phyloP scores from a whole-genome alignment of 2,329 filamentous ascomycete species.

The Diaporthe citri region DNA sequence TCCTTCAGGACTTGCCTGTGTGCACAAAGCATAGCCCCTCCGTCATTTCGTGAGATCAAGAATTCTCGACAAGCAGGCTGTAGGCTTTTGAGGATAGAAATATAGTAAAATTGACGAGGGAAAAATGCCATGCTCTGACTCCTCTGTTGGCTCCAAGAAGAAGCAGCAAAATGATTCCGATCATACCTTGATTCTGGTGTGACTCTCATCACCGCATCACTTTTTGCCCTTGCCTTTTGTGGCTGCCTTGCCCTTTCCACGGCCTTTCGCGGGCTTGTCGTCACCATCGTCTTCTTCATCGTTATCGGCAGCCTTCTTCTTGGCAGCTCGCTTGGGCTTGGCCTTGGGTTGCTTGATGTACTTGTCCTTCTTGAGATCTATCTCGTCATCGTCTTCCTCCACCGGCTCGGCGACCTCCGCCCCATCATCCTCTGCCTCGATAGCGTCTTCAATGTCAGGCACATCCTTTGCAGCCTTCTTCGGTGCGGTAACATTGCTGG shows the following conservation, averaged over 20 bases:
- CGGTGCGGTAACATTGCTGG: conserved; percentile 79
- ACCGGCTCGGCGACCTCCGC: conserved; percentile 70
- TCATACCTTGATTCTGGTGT: conserved; percentile 19
- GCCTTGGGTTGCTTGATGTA: conserved; percentile 94
- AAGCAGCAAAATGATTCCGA: not conserved
- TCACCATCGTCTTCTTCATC: conserved; percentile 64
- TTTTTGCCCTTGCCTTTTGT: conserved; percentile 64
- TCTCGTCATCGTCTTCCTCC: conserved; percentile 80
- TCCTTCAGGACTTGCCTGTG: not conserved
- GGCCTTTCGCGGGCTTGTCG: conserved; percentile 66
- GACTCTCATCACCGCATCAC: conserved; percentile 35
- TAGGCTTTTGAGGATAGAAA: not conserved
- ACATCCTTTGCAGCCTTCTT: conserved; percentile 80
- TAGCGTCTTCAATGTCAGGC: conserved; percentile 94
- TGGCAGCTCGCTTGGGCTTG: conserved; percentile 59
- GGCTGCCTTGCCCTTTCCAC: conserved; percentile 55
- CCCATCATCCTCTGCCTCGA: conserved; percentile 91
- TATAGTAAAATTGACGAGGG: not conserved
- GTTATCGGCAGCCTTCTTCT: conserved; percentile 61
- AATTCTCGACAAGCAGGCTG: not conserved
- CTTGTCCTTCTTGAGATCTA: conserved; percentile 94
- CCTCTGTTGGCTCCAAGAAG: not conserved
- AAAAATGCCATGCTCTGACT: not conserved
- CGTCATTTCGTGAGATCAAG: not conserved
- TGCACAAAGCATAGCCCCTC: not conserved